Conservation (phyloP, 345 rosid species). For the Excoecaria cochinchinensis region DNA sequence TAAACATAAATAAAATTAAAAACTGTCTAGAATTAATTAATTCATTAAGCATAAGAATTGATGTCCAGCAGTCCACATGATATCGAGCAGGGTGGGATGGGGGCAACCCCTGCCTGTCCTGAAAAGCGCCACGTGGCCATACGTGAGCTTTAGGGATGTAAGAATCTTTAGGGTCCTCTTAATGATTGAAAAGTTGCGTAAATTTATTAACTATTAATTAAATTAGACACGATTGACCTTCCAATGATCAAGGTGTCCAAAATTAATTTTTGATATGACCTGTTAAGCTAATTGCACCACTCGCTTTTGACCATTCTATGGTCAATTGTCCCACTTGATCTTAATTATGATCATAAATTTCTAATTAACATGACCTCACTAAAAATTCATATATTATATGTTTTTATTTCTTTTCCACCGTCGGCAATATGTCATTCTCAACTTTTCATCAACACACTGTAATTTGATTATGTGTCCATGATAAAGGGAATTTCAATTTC, state of each 20-base stretch:
- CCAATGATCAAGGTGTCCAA: neutral
- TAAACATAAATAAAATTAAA: too few relatives aligned
- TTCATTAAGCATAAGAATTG: too few relatives aligned
- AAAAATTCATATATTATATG: neutral
- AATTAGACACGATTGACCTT: neutral
- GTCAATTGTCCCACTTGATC: neutral
- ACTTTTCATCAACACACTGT: too few relatives aligned
- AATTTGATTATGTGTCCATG: too few relatives aligned
- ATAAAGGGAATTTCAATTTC: too few relatives aligned
- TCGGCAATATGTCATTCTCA: neutral
- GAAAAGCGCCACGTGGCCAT: neutral
- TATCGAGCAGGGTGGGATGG: neutral
- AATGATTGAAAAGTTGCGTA: slow-evolving; percentile 9
- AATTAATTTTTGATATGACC: neutral
- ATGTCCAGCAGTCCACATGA: slow-evolving; percentile 2
- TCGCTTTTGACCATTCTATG: slow-evolving; percentile 8
- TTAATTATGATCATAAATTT: too few relatives aligned
- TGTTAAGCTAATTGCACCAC: slow-evolving; percentile 4
- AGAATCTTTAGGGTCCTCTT: neutral
- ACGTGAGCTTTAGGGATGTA: too few relatives aligned
- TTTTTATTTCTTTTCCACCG: neutral
- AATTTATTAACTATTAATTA: too few relatives aligned
- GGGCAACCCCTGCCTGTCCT: neutral
- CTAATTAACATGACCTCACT: neutral
- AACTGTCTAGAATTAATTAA: too few relatives aligned